Evolutionary conservation across 306 rosid species (phyloP), one percentile per base, ranked within the genome.

Genomic region (Pterocarpus santalinus): DNA sequence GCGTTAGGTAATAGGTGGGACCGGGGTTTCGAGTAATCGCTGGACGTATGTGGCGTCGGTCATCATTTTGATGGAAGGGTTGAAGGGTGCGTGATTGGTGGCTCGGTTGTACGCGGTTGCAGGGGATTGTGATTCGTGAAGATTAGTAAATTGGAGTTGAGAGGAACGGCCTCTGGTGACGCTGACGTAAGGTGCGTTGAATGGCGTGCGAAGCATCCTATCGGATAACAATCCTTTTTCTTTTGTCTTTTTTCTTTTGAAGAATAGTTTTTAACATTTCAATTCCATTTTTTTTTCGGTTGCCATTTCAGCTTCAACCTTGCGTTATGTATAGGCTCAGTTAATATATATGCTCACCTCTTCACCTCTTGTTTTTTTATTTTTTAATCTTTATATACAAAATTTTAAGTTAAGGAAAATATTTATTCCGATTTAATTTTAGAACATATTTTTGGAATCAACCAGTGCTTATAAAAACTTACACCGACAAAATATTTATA

Each of bases 191-290:
- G 84, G 11, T 39, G 72, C 30, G 62, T 88, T 86, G 85, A 83
- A 85, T 64, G 77, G 90, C 81, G 89, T 83, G 92, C 88, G 83
- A 22, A 86, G 83, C 81, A 77, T 82, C 79, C 87, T 52, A 81
- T 64, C 85, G 80, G 93, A 87, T 88, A 87, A 90, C 41, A 64
- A 8, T 46, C 2, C 0, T 3, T 81, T 14, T 6, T 51, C 22
- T 7, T 14, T 62, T 73, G 5, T 5, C 15, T 10, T 5, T 38
- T 12, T 39, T 36, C 2, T 32, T 15, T 55, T 5, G 2, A 9
- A 6, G 3, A 10, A 10, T 12, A n/a, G 16, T n/a, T 17, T 56
- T 14, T 53, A 2, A 49, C n/a, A 49, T 49, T 10, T 49, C n/a
- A 44, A 44, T 49, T 49, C 14, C 5, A 10, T 3, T 1, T 47